These are phyloP conservation scores for Lipomyces oligophaga DNA, from an alignment of 805 yeast species.

Conservation along the genomic window DNA sequence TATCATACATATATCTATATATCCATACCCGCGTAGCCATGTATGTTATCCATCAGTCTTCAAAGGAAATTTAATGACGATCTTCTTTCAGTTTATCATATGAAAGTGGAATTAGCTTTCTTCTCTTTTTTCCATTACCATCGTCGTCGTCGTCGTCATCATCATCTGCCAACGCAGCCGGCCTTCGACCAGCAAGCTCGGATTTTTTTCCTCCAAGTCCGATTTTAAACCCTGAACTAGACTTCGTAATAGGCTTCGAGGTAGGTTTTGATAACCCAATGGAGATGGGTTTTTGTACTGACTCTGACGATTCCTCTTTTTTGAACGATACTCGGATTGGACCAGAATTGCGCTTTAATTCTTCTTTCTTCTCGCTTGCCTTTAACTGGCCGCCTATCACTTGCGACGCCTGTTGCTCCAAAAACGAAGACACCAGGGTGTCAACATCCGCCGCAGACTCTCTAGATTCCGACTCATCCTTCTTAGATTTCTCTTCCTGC, in stretches of 20 bases:
- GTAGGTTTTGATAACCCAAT: constrained; percentile 14
- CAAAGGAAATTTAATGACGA: no score
- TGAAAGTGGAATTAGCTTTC: constrained; percentile 25
- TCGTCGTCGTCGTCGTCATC: constrained; percentile 18
- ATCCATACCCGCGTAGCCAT: no score
- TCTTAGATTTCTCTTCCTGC: constrained; percentile 4
- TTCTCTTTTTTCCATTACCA: constrained; percentile 11
- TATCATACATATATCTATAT: no score
- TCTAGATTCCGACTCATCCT: background rate
- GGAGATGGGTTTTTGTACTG: constrained; percentile 14
- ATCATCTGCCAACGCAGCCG: constrained; percentile 13
- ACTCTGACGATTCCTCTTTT: constrained; percentile 8
- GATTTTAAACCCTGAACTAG: constrained; percentile 6
- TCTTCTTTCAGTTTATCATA: constrained; percentile 16
- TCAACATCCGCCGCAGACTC: background rate
- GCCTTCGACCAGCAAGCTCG: constrained; percentile 1
- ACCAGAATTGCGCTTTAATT: constrained; percentile 8
- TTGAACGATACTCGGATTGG: constrained; percentile 12
- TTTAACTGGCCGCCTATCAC: background rate
- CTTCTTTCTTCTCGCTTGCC: constrained; percentile 10
- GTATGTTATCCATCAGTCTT: no score
- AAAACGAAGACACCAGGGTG: constrained; percentile 19
- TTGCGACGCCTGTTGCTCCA: constrained; percentile 10
- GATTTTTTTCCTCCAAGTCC: constrained; percentile 11
- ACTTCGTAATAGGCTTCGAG: constrained; percentile 2